Conservation (phyloP, 192 early-diverging fungal species). For the Gigaspora rosea region DNA sequence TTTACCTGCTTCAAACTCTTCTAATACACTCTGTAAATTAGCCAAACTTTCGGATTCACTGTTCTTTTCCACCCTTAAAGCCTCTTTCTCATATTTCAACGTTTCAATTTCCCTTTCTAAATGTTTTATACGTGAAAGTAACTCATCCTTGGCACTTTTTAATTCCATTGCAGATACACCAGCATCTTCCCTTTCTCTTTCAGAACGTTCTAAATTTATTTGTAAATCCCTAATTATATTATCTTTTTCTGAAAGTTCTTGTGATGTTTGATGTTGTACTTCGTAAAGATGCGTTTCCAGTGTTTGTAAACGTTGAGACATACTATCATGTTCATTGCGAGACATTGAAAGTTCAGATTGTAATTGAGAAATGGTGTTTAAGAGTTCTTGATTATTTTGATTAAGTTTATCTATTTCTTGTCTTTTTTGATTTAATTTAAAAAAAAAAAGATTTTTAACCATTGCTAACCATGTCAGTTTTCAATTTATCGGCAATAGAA, state of each 20-base stretch:
- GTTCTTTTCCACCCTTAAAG: conserved; percentile 52
- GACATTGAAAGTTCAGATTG: conserved; percentile 49
- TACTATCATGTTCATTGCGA: conserved; percentile 48
- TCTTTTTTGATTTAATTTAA: conserved; percentile 53
- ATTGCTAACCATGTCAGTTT: conserved; percentile 68
- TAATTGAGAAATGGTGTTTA: conserved; percentile 57
- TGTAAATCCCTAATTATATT: conserved; percentile 53
- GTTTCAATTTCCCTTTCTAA: conserved; percentile 53
- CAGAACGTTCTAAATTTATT: conserved; percentile 55
- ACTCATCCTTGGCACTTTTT: conserved; percentile 53
- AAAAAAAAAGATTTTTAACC: neutral
- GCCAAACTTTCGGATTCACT: conserved; percentile 59
- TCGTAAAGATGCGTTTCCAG: conserved; percentile 62
- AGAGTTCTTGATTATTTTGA: conserved; percentile 57
- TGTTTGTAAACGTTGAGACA: conserved; percentile 53
- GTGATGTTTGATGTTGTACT: conserved; percentile 58
- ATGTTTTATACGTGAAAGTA: conserved; percentile 52
- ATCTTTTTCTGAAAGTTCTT: conserved; percentile 62
- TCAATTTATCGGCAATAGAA: conserved; percentile 76
- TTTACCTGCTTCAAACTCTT: conserved; percentile 83
- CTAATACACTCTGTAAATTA: conserved; percentile 87
- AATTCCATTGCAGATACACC: conserved; percentile 62
- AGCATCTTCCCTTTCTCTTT: conserved; percentile 64
- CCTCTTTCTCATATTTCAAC: conserved; percentile 48
- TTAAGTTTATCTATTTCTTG: conserved; percentile 60